These are phyloP conservation scores for Coprinopsis sp. DNA, from an alignment of 768 basidiomycete genomes.

Conservation along the genomic window DNA sequence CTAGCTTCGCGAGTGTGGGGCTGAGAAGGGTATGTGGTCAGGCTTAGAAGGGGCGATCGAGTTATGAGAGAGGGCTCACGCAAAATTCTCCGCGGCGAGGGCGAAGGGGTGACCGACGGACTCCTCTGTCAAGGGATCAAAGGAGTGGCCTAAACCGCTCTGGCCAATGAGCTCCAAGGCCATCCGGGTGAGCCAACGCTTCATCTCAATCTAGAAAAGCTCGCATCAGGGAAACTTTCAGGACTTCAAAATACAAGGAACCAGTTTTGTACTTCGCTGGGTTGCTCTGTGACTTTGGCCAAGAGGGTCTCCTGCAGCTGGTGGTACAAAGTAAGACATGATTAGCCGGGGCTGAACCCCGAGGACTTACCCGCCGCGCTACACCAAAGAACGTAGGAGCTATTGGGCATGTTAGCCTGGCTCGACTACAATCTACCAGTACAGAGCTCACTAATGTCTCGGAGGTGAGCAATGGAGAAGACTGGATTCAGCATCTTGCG, in stretches of 20 bases:
- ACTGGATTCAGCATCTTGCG: conserved; percentile 34
- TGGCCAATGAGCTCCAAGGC: conserved; percentile 47
- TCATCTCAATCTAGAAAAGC: conserved; percentile 25
- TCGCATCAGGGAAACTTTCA: no score
- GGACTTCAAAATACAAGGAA: no score
- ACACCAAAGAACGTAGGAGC: conserved; percentile 33
- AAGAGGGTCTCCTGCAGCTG: no score
- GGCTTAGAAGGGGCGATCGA: neutral
- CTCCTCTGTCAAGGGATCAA: conserved; percentile 30
- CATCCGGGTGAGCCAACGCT: conserved; percentile 33
- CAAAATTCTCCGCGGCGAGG: conserved; percentile 23
- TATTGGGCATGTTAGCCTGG: conserved; percentile 9
- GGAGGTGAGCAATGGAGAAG: conserved; percentile 32
- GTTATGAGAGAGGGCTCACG: conserved; percentile 18
- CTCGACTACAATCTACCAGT: neutral
- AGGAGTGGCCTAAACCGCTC: conserved; percentile 38
- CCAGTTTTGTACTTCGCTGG: no score
- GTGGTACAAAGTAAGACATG: neutral
- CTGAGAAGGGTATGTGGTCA: conserved; percentile 8
- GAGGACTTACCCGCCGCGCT: conserved; percentile 21
- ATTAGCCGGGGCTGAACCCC: no score
- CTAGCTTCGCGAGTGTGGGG: conserved; percentile 12
- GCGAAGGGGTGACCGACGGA: conserved; percentile 26
- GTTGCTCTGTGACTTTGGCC: no score
- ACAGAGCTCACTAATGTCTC: conserved; percentile 27